phyloP scores from a whole-genome alignment of 768 basidiomycete species.

The Mycena filopes region DNA sequence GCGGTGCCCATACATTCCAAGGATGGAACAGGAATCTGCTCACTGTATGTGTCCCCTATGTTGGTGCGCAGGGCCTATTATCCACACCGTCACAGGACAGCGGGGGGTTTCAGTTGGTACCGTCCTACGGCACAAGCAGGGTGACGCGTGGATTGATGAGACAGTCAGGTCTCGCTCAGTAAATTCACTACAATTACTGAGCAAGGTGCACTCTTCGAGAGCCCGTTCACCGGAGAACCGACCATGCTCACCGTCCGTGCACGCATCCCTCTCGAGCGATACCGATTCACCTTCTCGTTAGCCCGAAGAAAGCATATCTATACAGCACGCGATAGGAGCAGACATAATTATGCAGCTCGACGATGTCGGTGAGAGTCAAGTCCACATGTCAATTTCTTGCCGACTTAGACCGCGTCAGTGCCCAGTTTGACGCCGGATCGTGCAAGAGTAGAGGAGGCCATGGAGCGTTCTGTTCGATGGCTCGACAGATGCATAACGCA shows the following conservation, averaged over 20 bases:
- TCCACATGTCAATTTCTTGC: neutral
- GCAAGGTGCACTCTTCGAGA: slow-evolving; percentile 86
- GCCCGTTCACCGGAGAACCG: slow-evolving; percentile 87
- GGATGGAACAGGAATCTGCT: slow-evolving; percentile 89
- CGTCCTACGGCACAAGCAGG: no score
- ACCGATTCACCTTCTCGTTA: slow-evolving; percentile 40
- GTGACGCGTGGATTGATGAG: no score
- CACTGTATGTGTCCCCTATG: slow-evolving; percentile 61
- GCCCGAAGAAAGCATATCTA: slow-evolving; percentile 92
- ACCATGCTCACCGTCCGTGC: slow-evolving; percentile 84
- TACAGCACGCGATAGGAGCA: slow-evolving; percentile 82
- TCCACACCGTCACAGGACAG: slow-evolving; percentile 67
- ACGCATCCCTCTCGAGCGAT: slow-evolving; percentile 15
- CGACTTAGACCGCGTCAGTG: slow-evolving; percentile 53
- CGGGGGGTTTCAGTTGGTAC: slow-evolving; percentile 85
- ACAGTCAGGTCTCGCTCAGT: slow-evolving; percentile 64
- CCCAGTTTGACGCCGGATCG: slow-evolving; percentile 79
- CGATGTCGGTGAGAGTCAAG: slow-evolving; percentile 79
- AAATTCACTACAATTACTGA: slow-evolving; percentile 90
- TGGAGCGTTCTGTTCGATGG: slow-evolving; percentile 90
- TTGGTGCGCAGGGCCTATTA: slow-evolving; percentile 13
- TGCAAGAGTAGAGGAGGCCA: slow-evolving; percentile 86
- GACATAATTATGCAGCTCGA: slow-evolving; percentile 97
- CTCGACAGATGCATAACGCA: slow-evolving; percentile 86
- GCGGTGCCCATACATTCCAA: slow-evolving; percentile 92